A percentile compares a stretch with the other conserved stretches of the same genome.
These are phyloP conservation scores for Neurospora sp. DNA, from an alignment of 495 filamentous ascomycete genomes.

Conservation along the genomic window DNA sequence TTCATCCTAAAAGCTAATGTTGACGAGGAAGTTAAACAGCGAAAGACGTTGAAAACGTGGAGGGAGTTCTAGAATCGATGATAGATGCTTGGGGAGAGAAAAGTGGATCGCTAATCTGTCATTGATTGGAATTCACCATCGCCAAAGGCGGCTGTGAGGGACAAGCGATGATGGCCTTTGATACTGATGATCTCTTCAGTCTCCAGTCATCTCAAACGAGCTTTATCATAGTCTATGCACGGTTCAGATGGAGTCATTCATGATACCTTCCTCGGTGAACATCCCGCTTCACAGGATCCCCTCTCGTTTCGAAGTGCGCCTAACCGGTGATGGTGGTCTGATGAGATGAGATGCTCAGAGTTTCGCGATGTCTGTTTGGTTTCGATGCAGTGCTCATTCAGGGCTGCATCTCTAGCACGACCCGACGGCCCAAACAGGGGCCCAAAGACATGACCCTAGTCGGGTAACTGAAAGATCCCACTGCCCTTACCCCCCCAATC, in stretches of 20 bases:
- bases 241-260: background rate
- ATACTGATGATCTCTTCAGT: background rate
- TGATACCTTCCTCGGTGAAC: background rate
- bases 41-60: background rate
- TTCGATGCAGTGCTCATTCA: background rate
- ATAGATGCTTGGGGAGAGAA: background rate
- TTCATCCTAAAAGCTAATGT: background rate
- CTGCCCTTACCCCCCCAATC: background rate
- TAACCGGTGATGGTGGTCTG: background rate
- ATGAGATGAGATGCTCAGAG: background rate
- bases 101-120: background rate
- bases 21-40: background rate
- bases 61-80: background rate
- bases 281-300: background rate
- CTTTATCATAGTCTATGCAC: background rate
- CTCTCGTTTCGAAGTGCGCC: background rate
- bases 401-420: background rate
- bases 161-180: background rate
- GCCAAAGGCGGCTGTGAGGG: background rate
- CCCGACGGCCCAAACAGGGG: background rate
- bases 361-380: background rate
- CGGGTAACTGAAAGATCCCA: background rate
- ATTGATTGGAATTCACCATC: background rate
- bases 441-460: background rate
- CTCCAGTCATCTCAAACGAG: background rate